Conservation (phyloP, 2,329 filamentous ascomycete species). For the Nectriaceae sp. region DNA sequence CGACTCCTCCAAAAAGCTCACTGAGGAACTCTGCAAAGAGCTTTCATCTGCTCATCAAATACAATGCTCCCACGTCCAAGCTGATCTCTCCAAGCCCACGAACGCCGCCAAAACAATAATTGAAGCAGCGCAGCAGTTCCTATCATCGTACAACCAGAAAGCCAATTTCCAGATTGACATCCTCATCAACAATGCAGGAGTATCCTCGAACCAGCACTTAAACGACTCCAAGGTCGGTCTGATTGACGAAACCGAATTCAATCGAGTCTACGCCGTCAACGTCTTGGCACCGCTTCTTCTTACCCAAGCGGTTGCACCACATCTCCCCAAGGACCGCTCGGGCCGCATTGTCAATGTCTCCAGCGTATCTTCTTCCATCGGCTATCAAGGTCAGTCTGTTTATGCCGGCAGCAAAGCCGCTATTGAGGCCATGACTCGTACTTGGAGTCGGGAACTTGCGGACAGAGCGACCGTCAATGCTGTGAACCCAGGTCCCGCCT, state of each 20-base stretch:
- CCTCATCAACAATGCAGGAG: conserved; percentile 83
- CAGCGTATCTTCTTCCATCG: conserved; percentile 54
- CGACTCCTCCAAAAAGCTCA: conserved; percentile 50
- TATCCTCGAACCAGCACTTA: conserved; percentile 64
- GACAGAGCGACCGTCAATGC: conserved; percentile 57
- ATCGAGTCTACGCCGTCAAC: conserved; percentile 74
- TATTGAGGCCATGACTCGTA: conserved; percentile 60
- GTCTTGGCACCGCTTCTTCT: conserved; percentile 80
- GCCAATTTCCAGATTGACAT: conserved; percentile 64
- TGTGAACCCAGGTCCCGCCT: conserved; percentile 58
- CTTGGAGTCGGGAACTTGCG: conserved; percentile 58
- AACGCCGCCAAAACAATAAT: conserved; percentile 31
- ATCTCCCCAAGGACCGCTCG: conserved; percentile 69
- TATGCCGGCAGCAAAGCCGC: conserved; percentile 62
- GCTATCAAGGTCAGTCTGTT: conserved; percentile 56
- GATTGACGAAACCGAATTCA: conserved; percentile 66
- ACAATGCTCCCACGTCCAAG: conserved; percentile 28
- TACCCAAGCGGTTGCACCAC: conserved; percentile 70
- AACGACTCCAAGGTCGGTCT: conserved; percentile 52
- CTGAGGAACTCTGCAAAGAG: conserved; percentile 48
- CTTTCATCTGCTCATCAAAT: conserved; percentile 47
- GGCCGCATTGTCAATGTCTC: conserved; percentile 58
- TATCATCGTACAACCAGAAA: conserved; percentile 21
- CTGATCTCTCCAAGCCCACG: conserved; percentile 30
- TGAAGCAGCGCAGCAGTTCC: conserved; percentile 30